A percentile compares a stretch with the other conserved stretches of the same genome.
phyloP scores from a whole-genome alignment of 2,329 filamentous ascomycete species.

The Gnomoniopsis sp. region DNA sequence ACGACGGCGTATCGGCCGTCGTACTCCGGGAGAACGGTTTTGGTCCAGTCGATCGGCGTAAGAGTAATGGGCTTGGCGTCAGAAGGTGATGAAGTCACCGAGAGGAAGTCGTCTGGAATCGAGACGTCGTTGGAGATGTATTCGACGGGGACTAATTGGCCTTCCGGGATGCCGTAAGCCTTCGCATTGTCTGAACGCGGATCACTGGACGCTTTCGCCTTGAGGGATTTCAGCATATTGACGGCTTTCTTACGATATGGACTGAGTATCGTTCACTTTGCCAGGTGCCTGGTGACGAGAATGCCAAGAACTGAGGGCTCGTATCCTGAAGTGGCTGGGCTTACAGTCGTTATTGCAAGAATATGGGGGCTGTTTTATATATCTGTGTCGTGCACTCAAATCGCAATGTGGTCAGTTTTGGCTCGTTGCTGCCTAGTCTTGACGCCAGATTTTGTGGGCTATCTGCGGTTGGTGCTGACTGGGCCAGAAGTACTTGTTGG shows the following conservation, averaged over 20 bases:
- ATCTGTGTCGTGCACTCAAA: too few species aligned
- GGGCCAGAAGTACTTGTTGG: not conserved
- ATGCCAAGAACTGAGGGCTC: too few species aligned
- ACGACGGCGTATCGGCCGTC: slow-evolving; percentile 54
- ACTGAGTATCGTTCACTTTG: too few species aligned
- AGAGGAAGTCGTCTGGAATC: slow-evolving; percentile 45
- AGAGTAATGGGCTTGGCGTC: slow-evolving; percentile 42
- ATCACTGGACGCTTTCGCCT: not conserved
- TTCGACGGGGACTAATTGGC: slow-evolving; percentile 5
- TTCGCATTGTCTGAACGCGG: slow-evolving; percentile 10
- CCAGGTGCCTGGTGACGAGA: too few species aligned
- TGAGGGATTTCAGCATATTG: slow-evolving; percentile 7
- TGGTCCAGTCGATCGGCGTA: slow-evolving; percentile 50
- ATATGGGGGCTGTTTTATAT: too few species aligned
- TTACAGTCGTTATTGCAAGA: too few species aligned
- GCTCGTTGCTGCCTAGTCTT: not conserved
- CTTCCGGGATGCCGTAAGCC: slow-evolving; percentile 10
- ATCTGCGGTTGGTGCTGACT: not conserved
- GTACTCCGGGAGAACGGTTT: slow-evolving; percentile 50
- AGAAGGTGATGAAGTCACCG: slow-evolving; percentile 31
- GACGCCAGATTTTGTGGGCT: not conserved
- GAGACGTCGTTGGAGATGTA: slow-evolving; percentile 33
- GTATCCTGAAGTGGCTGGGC: too few species aligned
- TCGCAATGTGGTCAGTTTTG: not conserved
- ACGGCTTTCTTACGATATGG: not conserved